A percentile compares a stretch with the other conserved stretches of the same genome.
These are phyloP conservation scores for Leptoxyphium fumago DNA, from an alignment of 2,329 filamentous ascomycete genomes.

Conservation along the genomic window DNA sequence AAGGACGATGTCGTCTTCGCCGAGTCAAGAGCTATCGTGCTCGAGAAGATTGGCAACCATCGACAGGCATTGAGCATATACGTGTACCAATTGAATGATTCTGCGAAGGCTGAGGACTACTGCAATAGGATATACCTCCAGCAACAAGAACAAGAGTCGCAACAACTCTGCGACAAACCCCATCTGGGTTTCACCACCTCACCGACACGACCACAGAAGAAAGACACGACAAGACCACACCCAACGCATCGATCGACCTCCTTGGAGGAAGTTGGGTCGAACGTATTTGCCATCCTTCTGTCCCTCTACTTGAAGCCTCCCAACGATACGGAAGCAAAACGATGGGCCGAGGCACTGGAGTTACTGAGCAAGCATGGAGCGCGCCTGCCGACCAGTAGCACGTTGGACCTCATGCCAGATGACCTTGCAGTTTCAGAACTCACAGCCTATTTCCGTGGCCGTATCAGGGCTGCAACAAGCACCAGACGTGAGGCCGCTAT, in stretches of 20 bases:
- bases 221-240: not conserved
- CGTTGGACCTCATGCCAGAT: constrained; percentile 72
- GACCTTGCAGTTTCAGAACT: constrained; percentile 64
- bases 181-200: constrained; percentile 6
- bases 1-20: constrained; percentile 72
- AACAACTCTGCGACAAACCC: constrained; percentile 6
- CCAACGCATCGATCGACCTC: not conserved
- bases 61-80: constrained; percentile 95
- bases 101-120: constrained; percentile 89
- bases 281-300: constrained; percentile 84
- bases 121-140: constrained; percentile 70
- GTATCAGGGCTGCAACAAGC: constrained; percentile 74
- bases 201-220: constrained; percentile 17
- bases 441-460: constrained; percentile 79
- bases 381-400: constrained; percentile 73
- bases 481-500: constrained; percentile 69
- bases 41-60: constrained; percentile 90
- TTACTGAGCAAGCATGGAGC: constrained; percentile 88
- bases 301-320: constrained; percentile 75
- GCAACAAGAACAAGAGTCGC: constrained; percentile 7
- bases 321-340: constrained; percentile 49
- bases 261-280: constrained; percentile 30
- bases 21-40: constrained; percentile 76
- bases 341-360: constrained; percentile 61
- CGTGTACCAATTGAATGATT: constrained; percentile 83